These are phyloP conservation scores for Xylariaceae sp. DNA, from an alignment of 2,329 filamentous ascomycete species.

Conservation along the genomic window DNA sequence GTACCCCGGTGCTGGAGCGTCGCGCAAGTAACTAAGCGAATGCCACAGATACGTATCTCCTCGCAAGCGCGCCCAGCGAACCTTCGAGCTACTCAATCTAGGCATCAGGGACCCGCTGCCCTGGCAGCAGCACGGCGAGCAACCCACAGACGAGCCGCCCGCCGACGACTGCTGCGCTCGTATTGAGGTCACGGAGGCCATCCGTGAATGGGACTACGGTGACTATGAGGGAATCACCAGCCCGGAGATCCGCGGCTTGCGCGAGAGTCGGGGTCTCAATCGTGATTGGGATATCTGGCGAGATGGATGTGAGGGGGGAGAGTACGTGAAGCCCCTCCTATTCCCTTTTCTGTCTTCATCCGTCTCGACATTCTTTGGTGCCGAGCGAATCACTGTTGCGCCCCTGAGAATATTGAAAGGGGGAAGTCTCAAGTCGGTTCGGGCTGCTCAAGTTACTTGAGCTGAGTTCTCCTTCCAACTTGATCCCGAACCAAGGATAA, in stretches of 20 bases:
- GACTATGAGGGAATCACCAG: constrained; percentile 78
- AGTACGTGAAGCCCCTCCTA: constrained; percentile 47
- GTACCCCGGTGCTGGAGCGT: background rate
- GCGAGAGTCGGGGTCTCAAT: constrained; percentile 50
- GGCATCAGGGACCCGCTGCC: constrained; percentile 64
- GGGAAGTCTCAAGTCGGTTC: too few species aligned
- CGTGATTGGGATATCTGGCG: constrained; percentile 77
- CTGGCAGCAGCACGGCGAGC: constrained; percentile 53
- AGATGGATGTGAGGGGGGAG: constrained; percentile 81
- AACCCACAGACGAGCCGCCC: constrained; percentile 26
- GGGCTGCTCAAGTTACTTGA: too few species aligned
- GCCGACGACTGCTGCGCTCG: constrained; percentile 49
- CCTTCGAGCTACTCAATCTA: constrained; percentile 80
- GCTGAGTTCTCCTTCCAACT: too few species aligned
- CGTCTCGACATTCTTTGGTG: background rate
- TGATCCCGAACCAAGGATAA: too few species aligned
- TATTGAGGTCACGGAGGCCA: constrained; percentile 63
- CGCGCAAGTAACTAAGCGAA: background rate
- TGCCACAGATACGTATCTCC: constrained; percentile 71
- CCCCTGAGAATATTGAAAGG: too few species aligned
- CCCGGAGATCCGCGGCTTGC: constrained; percentile 57
- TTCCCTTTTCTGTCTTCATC: background rate
- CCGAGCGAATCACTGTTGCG: background rate
- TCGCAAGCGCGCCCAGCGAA: constrained; percentile 74
- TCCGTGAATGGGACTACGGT: constrained; percentile 85